Base-by-base conservation (phyloP, 176 grass and related monocot species). In the Avena sativa region DNA sequence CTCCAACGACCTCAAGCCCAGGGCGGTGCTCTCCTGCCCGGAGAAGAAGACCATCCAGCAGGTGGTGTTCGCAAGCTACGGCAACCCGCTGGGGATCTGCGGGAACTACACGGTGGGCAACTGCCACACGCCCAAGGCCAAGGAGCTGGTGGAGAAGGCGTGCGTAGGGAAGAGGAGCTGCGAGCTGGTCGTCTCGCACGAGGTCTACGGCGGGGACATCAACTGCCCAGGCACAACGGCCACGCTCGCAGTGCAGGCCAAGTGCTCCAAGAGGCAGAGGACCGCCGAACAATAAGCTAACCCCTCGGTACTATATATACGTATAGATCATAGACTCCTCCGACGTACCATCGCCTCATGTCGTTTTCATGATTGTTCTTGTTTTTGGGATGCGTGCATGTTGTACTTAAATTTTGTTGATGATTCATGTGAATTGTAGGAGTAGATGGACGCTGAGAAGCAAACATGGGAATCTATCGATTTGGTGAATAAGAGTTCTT, bases 181-280 rank as follows among this genome's bases (percentile, higher is more conserved):
- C 76, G 11, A 34, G 84, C 72, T 96, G 23, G 14, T 77, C 36
- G 89, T 96, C 8, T 80, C 87, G 14, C 70, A 80, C 61, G 84
- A 94, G 2, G 88, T 69, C 9, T 96, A 94, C 77, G 93, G 82
- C 50, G 94, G 70, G 7, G 92, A 96, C 81, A 14, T n/a, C 50
- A 91, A 89, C 4, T 98, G 94, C 82, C 79, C 86, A n/a, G 89
- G 87, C 62, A 98, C 90, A 53, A 89, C 88, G 10, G 58, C 14
- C 67, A 98, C 94, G 20, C 94, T 98, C 72, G 94, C 94, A 28
- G 90, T 96, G 23, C 97, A 98, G 81, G 97, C 87, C 16, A 98
- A 96, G 91, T 98, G 97, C 71, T 93, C 95, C 79, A 90, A 83
- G 93, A 81, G 91, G 84, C 25, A 75, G 53, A 70, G 30, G 32